These are phyloP conservation scores for Eucalyptus guilfoylei DNA, from an alignment of 345 rosid genomes.

Conservation along the genomic window DNA sequence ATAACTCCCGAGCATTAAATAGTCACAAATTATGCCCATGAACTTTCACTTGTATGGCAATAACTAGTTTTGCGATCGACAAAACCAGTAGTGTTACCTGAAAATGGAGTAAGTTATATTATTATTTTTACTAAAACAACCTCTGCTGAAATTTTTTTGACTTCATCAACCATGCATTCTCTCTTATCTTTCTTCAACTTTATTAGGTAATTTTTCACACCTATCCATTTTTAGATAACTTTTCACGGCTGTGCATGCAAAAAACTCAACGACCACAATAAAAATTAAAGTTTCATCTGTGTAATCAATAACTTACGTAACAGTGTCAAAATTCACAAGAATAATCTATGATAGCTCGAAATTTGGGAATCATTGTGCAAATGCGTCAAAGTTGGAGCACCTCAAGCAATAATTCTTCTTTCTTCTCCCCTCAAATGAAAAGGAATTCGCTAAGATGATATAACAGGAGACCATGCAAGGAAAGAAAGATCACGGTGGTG, in stretches of 20 bases:
- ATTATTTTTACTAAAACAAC: not conserved
- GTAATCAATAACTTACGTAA: not conserved
- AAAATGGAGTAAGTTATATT: not conserved
- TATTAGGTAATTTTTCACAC: not conserved
- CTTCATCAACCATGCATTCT: not conserved
- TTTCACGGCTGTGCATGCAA: not conserved
- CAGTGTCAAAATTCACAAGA: not conserved
- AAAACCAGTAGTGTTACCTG: rapidly evolving
- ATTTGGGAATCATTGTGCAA: not conserved
- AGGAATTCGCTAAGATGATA: not conserved
- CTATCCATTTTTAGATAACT: not conserved
- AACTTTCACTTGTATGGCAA: not conserved
- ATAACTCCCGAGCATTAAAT: not conserved
- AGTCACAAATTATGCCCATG: not conserved
- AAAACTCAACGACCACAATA: not conserved
- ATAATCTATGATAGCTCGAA: not conserved
- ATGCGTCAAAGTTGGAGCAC: not conserved
- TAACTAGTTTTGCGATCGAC: not conserved
- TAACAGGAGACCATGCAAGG: not conserved
- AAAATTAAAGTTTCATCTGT: not conserved
- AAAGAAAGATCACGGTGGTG: not conserved
- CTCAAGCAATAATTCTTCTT: not conserved
- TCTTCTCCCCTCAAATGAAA: not conserved
- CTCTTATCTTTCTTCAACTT: not conserved
- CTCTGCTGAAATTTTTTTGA: not conserved